Evolutionary conservation across 1,284 basidiomycete species (phyloP), one percentile per base, ranked within the genome.

Genomic region (Mycosarcoma maydis): DNA sequence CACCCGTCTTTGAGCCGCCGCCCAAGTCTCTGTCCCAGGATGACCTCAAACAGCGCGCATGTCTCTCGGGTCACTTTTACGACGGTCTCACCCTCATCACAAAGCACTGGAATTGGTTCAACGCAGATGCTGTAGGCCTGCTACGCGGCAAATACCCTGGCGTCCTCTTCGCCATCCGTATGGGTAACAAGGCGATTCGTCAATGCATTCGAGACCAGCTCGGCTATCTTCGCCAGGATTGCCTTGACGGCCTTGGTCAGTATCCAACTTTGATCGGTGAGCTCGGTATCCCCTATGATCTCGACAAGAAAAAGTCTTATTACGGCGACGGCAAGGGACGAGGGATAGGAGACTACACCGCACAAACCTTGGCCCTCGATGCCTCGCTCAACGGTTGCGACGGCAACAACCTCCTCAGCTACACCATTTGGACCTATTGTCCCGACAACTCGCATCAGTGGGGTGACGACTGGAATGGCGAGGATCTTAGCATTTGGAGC

Each of bases 391-490:
- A 93, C 75, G 95, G 88, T 0, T 87, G 88, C 43, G 95, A 98
- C 80, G 94, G 94, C 0, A 84, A 84, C 9, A 95, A 96, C 75
- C 85, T 84, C 40, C 83, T 96, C 71, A 94, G 87, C 80, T 97
- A 88, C 80, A 92, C 93, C 16, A 82, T 94, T 8, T 98, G 95
- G 95, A 94, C 89, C 23, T 98, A 98, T 78, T 90, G 89, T 51
- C 86, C 92, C 0, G 83, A 85, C 70, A 85, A 86, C 78, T 86
- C 85, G 22, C 93, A 97, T 80, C 83, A 87, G 76, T 97, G 92
- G 92, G 93, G 94, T 17, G 95, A 98, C 81, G 88, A 89, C 3
- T 98, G 94, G 94, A 94, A 98, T 81, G 88, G 92, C 82, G 95
- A 98, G 83, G 95, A 98, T 83, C 83, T 98, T 54, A 94, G 92